These are phyloP conservation scores for Stropharia rugosoannulata DNA, from an alignment of 768 basidiomycete genomes.

Conservation along the genomic window DNA sequence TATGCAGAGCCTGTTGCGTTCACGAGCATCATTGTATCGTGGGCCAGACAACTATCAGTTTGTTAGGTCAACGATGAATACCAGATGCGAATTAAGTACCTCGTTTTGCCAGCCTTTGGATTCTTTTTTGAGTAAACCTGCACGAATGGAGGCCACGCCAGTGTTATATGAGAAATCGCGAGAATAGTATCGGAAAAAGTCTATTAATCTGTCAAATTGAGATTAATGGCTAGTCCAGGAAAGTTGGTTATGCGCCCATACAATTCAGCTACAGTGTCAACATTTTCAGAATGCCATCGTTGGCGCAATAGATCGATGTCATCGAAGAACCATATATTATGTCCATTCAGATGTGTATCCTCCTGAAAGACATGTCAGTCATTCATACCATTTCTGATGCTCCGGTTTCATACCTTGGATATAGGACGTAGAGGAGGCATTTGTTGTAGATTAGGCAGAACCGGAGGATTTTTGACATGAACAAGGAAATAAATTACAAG, in stretches of 20 bases:
- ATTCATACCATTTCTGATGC: slow-evolving; percentile 1
- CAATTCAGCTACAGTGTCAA: slow-evolving; percentile 92
- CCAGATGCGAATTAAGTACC: slow-evolving; percentile 33
- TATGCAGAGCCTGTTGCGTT: slow-evolving; percentile 94
- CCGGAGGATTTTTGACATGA: slow-evolving; percentile 96
- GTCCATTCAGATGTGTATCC: slow-evolving; percentile 75
- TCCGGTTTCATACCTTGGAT: slow-evolving; percentile 52
- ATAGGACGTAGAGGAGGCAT: slow-evolving; percentile 91
- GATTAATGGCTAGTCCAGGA: slow-evolving; percentile 10
- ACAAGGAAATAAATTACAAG: slow-evolving; percentile 98
- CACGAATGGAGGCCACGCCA: slow-evolving; percentile 88
- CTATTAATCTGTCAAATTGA: slow-evolving; percentile 68
- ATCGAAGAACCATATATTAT: slow-evolving; percentile 97
- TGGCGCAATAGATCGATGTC: slow-evolving; percentile 90
- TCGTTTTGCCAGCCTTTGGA: slow-evolving; percentile 95
- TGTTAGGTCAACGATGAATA: background rate
- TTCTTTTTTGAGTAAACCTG: slow-evolving; percentile 87
- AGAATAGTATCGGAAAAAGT: slow-evolving; percentile 96
- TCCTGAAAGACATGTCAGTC: slow-evolving; percentile 44
- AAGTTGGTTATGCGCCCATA: slow-evolving; percentile 28
- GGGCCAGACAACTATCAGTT: slow-evolving; percentile 42
- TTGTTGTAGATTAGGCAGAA: slow-evolving; percentile 94
- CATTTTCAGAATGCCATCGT: slow-evolving; percentile 93
- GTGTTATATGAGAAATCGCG: slow-evolving; percentile 92
- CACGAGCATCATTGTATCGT: slow-evolving; percentile 70